A percentile compares a stretch with the other conserved stretches of the same genome.
phyloP scores from a whole-genome alignment of 2,329 filamentous ascomycete genomes.

The Diaporthe sp. region DNA sequence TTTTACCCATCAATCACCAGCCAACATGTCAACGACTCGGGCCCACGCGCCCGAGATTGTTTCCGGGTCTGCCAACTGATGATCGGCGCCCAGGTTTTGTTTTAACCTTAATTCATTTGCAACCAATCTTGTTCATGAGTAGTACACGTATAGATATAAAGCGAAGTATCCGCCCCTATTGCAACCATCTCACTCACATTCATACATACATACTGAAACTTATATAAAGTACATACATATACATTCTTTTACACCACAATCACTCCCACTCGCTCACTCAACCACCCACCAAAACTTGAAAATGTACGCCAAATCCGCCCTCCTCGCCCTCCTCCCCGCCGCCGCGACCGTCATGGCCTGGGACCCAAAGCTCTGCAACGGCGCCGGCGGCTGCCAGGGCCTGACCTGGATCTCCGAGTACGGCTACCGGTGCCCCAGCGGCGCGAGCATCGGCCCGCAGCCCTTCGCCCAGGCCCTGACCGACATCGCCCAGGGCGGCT shows the following conservation, averaged over 20 bases:
- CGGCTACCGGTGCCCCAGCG: slow-evolving; percentile 7
- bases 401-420: slow-evolving; percentile 13
- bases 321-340: slow-evolving; percentile 20
- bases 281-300: not conserved
- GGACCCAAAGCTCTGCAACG: not conserved
- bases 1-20: not conserved
- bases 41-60: slow-evolving; percentile 11
- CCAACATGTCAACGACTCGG: not conserved
- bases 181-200: not conserved
- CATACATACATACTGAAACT: not conserved
- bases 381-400: slow-evolving; percentile 19
- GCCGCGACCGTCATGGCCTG: slow-evolving; percentile 11
- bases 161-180: not conserved
- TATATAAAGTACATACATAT: not conserved
- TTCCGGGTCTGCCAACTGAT: slow-evolving; percentile 22
- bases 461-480: not conserved
- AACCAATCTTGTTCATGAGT: slow-evolving; percentile 1
- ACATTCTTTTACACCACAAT: too few species aligned
- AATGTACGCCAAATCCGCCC: not conserved
- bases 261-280: not conserved
- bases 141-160: slow-evolving; percentile 1
- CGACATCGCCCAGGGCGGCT: slow-evolving; percentile 2
- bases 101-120: slow-evolving; percentile 28
- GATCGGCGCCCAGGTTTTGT: slow-evolving; percentile 18
- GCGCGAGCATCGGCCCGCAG: not conserved